Conservation (phyloP, 306 rosid genomes). For the Adenanthera pavonina region DNA sequence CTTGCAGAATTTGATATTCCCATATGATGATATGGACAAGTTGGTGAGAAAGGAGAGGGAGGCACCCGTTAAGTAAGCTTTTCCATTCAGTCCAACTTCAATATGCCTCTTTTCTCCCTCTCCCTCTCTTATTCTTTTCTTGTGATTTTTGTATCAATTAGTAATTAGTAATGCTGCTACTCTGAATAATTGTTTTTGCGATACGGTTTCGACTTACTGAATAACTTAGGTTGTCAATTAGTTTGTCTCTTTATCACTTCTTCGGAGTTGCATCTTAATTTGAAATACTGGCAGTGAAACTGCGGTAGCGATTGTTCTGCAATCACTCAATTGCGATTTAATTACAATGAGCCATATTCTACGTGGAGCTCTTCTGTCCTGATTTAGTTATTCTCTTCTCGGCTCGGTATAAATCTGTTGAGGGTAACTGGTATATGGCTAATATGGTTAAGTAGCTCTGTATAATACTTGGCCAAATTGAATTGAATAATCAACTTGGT, state of each 20-base stretch:
- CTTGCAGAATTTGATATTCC: conserved; percentile 90
- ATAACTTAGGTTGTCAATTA: background rate
- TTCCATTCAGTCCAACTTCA: background rate
- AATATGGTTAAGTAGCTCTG: background rate
- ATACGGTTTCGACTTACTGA: background rate
- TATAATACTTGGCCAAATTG: conserved; percentile 3
- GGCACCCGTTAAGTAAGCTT: conserved; percentile 84
- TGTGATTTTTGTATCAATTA: background rate
- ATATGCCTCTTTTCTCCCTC: background rate
- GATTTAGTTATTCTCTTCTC: conserved; percentile 25
- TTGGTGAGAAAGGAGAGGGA: conserved; percentile 81
- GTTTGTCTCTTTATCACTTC: conserved; percentile 3
- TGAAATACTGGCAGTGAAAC: conserved; percentile 5
- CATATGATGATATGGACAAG: conserved; percentile 82
- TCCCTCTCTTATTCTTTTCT: background rate
- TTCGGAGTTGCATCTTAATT: conserved; percentile 19
- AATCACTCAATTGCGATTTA: background rate
- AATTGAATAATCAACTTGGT: conserved; percentile 13
- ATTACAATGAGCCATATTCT: background rate
- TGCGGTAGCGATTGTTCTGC: background rate
- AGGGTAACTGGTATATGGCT: background rate
- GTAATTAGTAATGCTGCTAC: background rate
- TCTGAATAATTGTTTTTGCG: background rate
- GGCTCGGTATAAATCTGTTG: background rate
- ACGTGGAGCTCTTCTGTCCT: background rate